Percentiles rank a stretch among this genome's conserved stretches.
phyloP scores from a whole-genome alignment of 2,329 filamentous ascomycete genomes.

The Trichoderma sp. region DNA sequence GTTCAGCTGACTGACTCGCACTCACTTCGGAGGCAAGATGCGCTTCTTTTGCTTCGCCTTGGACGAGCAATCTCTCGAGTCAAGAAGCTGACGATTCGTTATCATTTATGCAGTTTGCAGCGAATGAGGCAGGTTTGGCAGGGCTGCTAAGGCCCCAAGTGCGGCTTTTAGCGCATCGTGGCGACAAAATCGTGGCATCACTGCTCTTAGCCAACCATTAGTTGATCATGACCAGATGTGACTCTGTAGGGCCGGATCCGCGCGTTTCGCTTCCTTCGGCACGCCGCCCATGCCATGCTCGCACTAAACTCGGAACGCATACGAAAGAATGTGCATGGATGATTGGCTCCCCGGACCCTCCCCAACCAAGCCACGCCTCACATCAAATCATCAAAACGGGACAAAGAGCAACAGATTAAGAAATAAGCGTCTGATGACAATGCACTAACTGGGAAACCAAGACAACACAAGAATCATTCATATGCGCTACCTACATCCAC shows the following conservation, averaged over 20 bases:
- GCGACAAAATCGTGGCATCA: background rate
- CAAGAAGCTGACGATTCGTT: background rate
- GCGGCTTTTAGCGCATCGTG: background rate
- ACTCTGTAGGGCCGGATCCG: background rate
- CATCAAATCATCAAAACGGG: background rate
- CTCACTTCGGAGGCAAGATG: background rate
- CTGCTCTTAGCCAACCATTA: background rate
- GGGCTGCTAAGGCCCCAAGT: background rate
- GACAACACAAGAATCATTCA: background rate
- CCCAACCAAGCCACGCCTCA: background rate
- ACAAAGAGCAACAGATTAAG: background rate
- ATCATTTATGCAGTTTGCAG: background rate
- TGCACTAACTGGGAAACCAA: background rate
- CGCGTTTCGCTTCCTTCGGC: background rate
- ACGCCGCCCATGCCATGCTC: background rate
- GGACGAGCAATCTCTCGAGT: background rate
- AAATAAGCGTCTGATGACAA: background rate
- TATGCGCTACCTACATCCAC: background rate
- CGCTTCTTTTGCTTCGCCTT: background rate
- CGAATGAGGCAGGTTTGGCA: background rate
- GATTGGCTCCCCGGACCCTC: background rate
- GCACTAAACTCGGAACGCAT: background rate
- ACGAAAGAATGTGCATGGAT: background rate
- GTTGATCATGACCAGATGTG: background rate
- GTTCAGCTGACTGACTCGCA: conserved; percentile 8